These are phyloP conservation scores for Fraxinus ornus DNA, from an alignment of 305 asterid genomes.

Conservation along the genomic window DNA sequence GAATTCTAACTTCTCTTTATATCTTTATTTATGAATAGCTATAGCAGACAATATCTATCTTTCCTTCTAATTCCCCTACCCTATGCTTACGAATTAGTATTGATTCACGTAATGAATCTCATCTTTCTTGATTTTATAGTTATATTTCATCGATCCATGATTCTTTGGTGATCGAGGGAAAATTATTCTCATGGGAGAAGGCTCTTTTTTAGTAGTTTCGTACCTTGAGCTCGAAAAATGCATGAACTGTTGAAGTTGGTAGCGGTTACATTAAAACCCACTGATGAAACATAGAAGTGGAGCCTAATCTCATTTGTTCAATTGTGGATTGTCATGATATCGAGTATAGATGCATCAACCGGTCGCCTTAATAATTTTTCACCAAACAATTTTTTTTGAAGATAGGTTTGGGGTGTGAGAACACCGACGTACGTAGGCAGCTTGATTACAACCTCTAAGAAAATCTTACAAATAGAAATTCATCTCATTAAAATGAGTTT, in stretches of 20 bases:
- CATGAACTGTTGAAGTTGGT: background rate
- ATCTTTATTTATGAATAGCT: background rate
- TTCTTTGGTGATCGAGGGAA: background rate
- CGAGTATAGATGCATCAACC: background rate
- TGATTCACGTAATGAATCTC: background rate
- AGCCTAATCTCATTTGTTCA: background rate
- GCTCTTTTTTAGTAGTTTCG: background rate
- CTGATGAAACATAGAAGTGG: background rate
- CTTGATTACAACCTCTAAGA: background rate
- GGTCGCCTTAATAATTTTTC: background rate
- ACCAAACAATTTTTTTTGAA: no score
- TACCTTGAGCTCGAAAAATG: background rate
- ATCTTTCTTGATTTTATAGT: background rate
- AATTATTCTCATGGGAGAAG: background rate
- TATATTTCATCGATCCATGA: background rate
- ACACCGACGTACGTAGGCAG: background rate
- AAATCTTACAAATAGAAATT: background rate
- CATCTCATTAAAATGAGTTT: background rate
- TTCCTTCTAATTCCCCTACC: background rate
- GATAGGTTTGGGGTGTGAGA: no score
- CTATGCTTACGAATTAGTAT: background rate
- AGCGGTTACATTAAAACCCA: background rate
- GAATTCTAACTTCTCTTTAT: constrained; percentile 20
- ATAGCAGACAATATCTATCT: background rate
- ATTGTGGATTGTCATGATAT: background rate